A percentile compares a stretch with the other conserved stretches of the same genome.
Conservation (phyloP, 2,329 filamentous ascomycete genomes). For the Pestalotiopsis sp. region DNA sequence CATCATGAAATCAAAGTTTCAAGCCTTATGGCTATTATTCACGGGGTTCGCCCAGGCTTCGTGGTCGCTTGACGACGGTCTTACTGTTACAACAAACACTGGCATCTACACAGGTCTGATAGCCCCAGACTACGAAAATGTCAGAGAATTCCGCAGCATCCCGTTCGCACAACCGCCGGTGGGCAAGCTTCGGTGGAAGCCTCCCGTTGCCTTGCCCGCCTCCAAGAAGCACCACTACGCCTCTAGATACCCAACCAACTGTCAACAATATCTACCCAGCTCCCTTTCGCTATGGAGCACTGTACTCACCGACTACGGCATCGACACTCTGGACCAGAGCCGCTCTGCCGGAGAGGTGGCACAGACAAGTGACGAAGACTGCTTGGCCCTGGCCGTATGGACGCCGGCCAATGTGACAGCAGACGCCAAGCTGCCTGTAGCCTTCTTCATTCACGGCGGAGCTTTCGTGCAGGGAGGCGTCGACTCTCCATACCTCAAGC, state of each 20-base stretch:
- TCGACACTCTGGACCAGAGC: not conserved
- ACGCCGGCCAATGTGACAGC: conserved; percentile 7
- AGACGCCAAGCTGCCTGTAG: conserved; percentile 15
- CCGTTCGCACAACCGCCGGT: conserved; percentile 10
- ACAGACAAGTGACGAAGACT: conserved; percentile 15
- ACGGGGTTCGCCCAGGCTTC: not conserved
- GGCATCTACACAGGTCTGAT: conserved; percentile 8
- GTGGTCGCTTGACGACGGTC: not conserved
- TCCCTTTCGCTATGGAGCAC: conserved; percentile 9
- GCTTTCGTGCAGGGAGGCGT: conserved; percentile 13
- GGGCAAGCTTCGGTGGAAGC: conserved; percentile 5
- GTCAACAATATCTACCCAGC: not conserved
- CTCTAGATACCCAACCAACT: not conserved
- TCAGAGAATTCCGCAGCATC: conserved; percentile 6
- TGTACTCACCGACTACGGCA: conserved; percentile 10
- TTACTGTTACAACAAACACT: conserved; percentile 3
- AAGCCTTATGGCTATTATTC: not conserved
- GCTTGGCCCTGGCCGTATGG: conserved; percentile 16
- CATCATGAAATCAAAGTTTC: not conserved
- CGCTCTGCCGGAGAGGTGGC: conserved; percentile 1
- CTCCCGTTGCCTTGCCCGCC: not conserved
- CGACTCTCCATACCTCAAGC: conserved; percentile 24
- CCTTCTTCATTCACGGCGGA: conserved; percentile 18
- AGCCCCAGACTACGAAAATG: conserved; percentile 3
- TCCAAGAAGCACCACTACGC: conserved; percentile 4